These are phyloP conservation scores for Aphanomyces euteiches DNA, from an alignment of 352 stramenopile species.

Conservation along the genomic window DNA sequence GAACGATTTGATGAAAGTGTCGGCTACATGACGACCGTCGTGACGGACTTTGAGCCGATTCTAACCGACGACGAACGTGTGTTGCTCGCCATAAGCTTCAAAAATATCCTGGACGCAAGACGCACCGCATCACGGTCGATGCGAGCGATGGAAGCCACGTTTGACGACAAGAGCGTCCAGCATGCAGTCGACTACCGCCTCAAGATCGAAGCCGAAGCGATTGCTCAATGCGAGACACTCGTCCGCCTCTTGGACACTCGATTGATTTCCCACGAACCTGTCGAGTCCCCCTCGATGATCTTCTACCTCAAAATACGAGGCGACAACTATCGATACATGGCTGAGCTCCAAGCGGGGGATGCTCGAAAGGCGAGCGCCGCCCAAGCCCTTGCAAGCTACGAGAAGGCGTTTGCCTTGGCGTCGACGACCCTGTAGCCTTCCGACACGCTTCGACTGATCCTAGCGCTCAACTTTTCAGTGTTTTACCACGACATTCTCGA, in stretches of 20 bases:
- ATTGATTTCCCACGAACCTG: slow-evolving; percentile 7
- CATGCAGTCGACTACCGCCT: slow-evolving; percentile 27
- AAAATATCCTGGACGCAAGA: slow-evolving; percentile 35
- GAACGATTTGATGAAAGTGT: slow-evolving; percentile 36
- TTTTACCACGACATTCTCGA: slow-evolving; percentile 39
- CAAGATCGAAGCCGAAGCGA: slow-evolving; percentile 37
- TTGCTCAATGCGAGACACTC: slow-evolving; percentile 31
- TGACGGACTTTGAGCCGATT: slow-evolving; percentile 27
- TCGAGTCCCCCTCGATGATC: slow-evolving; percentile 15
- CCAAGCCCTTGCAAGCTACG: slow-evolving; percentile 32
- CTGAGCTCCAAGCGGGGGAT: slow-evolving; percentile 21
- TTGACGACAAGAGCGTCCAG: too few relatives aligned
- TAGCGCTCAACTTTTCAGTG: slow-evolving; percentile 40
- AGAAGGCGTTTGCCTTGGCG: slow-evolving; percentile 23
- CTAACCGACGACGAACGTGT: slow-evolving; percentile 40
- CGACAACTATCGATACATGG: slow-evolving; percentile 35
- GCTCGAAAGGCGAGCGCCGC: not conserved
- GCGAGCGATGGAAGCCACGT: too few relatives aligned
- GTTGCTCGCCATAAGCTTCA: slow-evolving; percentile 37
- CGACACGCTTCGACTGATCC: slow-evolving; percentile 34
- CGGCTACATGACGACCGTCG: slow-evolving; percentile 34
- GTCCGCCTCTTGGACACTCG: slow-evolving; percentile 25
- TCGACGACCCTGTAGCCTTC: slow-evolving; percentile 33
- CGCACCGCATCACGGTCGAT: too few relatives aligned
- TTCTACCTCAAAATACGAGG: slow-evolving; percentile 34